Base-by-base conservation (phyloP, 2,329 filamentous ascomycete genomes). In the Aureobasidium sp. region DNA sequence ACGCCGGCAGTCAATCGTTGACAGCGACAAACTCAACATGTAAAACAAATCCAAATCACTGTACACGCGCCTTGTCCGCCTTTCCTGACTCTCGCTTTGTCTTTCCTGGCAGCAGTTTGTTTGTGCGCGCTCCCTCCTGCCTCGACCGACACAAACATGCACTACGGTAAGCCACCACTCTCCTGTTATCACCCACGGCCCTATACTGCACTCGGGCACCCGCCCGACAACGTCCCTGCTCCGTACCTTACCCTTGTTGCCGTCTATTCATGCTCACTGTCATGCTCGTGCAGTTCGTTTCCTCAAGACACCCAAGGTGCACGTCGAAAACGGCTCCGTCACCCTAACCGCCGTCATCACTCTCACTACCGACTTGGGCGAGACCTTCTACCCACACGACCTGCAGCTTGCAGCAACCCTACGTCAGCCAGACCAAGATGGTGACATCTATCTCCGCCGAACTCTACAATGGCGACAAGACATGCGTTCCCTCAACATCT, bases 301-400 rank as follows among this genome's bases (percentile, higher is more conserved):
- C 68, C 78, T 90, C 67, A 89, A 88, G 68, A 76, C 82, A 1
- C 86, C 87, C 10, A 77, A 78, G 61, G 73, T 80, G 44, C 68
- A 71, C 46, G 71, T 73, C 63, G 75, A 78, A 60, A 63, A 69
- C 29, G 74, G 76, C 34, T 68, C 68, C 17, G 70, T 79, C 62
- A 70, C 72, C 17, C 72, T 84, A 62, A 80, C 75, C 64, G 75
- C 79, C 52, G 76, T 85, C 34, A 76, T 89, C 63, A 87, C 86
- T 42, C 80, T 89, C 69, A 87, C 85, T 12, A 88, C 86, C 27
- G 87, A 90, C 69, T 76, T 90, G 8, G 87, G 87, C 20, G 86
- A 88, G 67, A 79, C 79, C 0, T 87, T 87, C 69, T 78, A 84
- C 47, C 77, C 79, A n/a, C 68, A 75, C 48, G 73, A 81, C 67